Evolutionary conservation across 495 filamentous ascomycete species (phyloP).

Genomic region (Aspergillus homomorphus): DNA sequence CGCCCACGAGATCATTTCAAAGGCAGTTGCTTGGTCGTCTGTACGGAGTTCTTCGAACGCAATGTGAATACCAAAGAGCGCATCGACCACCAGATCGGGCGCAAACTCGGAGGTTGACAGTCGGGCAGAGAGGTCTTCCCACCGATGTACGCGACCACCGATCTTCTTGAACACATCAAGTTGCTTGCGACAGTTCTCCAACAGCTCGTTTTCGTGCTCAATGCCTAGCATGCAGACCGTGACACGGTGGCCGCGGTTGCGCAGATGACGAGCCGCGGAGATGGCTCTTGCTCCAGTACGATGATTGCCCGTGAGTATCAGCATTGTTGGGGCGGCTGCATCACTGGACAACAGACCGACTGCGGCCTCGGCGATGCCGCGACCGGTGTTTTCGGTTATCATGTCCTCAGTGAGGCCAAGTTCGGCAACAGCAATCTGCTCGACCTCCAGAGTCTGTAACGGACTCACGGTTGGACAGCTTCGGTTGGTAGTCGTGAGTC

Average conservation of each 20-base stretch:
- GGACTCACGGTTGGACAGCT: conserved; percentile 79
- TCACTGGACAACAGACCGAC: conserved; percentile 54
- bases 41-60: conserved; percentile 79
- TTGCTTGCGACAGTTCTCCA: conserved; percentile 72
- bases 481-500: conserved; percentile 59
- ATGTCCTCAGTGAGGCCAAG: conserved; percentile 84
- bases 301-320: conserved; percentile 85
- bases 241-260: conserved; percentile 73
- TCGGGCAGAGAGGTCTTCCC: conserved; percentile 48
- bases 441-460: conserved; percentile 82
- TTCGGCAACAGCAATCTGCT: conserved; percentile 80
- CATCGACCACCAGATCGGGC: conserved; percentile 83
- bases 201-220: conserved; percentile 67
- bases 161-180: conserved; percentile 73
- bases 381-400: conserved; percentile 85
- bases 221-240: conserved; percentile 79
- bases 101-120: conserved; percentile 57
- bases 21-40: conserved; percentile 77
- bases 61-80: conserved; percentile 76
- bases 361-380: conserved; percentile 81
- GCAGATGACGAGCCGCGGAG: conserved; percentile 80
- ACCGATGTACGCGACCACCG: conserved; percentile 64
- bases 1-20: conserved; percentile 81
- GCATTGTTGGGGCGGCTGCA: conserved; percentile 58
- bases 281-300: conserved; percentile 79